Evolutionary conservation across 2,329 filamentous ascomycete species (phyloP).

Genomic region (Stemphylium lycopersici): DNA sequence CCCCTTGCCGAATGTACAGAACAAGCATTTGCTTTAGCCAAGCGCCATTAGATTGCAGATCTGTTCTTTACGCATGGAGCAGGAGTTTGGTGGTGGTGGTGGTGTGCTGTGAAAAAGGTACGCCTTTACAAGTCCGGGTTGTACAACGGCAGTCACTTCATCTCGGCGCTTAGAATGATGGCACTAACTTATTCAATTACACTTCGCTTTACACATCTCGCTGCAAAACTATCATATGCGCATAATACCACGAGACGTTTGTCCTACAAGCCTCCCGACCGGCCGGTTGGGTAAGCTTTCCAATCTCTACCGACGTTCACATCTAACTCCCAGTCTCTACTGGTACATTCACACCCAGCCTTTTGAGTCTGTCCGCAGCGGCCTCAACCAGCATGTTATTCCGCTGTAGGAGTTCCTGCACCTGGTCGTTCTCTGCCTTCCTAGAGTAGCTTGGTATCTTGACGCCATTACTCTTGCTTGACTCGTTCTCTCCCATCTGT

Average conservation of each 20-base stretch:
- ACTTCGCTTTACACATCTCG: neutral
- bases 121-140: neutral
- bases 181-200: neutral
- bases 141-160: no score
- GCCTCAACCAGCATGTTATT: constrained; percentile 44
- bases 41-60: constrained; percentile 6
- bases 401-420: constrained; percentile 41
- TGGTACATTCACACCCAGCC: constrained; percentile 36
- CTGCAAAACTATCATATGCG: neutral
- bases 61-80: neutral
- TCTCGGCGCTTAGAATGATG: no score
- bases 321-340: neutral
- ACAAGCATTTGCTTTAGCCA: constrained; percentile 11
- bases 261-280: neutral
- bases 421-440: constrained; percentile 43
- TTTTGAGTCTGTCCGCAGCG: constrained; percentile 37
- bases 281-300: neutral
- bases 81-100: neutral
- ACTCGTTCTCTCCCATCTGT: constrained; percentile 21
- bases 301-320: neutral
- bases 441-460: constrained; percentile 44
- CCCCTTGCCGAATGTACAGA: neutral
- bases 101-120: neutral
- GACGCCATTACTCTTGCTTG: constrained; percentile 16
- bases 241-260: neutral